A percentile compares a stretch with the other conserved stretches of the same genome.
These are phyloP conservation scores for Maudiozyma humilis DNA, from an alignment of 1,139 yeast species.

Conservation along the genomic window DNA sequence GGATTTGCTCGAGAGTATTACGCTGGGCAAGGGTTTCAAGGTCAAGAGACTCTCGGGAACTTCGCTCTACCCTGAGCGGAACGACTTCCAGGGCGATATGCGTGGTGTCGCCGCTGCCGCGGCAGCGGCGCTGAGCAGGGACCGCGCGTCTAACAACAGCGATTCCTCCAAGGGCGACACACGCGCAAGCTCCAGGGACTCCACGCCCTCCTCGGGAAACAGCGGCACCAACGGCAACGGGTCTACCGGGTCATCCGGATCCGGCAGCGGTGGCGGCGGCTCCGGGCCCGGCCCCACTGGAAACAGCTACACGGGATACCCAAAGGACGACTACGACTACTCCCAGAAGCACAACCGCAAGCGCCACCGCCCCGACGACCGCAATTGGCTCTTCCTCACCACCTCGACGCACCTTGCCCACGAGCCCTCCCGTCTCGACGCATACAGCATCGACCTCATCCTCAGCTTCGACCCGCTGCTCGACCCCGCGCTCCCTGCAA, in stretches of 20 bases:
- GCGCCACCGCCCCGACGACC: conserved; percentile 15
- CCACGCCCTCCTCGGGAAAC: conserved; percentile 4
- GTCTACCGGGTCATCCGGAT: neutral
- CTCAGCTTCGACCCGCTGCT: conserved; percentile 53
- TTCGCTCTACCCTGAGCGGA: conserved; percentile 41
- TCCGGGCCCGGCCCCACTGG: neutral
- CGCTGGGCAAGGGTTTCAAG: conserved; percentile 51
- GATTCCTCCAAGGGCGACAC: neutral
- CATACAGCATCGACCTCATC: conserved; percentile 37
- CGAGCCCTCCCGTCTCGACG: conserved; percentile 26
- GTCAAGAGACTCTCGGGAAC: conserved; percentile 57
- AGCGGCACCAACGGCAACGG: conserved; percentile 7
- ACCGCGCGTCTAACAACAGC: neutral
- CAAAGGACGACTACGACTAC: conserved; percentile 36
- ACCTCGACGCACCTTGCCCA: conserved; percentile 36
- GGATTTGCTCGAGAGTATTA: conserved; percentile 59
- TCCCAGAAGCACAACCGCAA: conserved; percentile 9
- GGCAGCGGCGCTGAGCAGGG: neutral
- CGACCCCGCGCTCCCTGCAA: conserved; percentile 35
- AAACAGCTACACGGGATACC: conserved; percentile 31
- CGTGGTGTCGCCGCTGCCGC: neutral
- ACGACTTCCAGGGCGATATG: conserved; percentile 14
- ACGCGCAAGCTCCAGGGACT: conserved; percentile 14
- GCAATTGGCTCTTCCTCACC: conserved; percentile 36
- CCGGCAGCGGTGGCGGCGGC: neutral